Percentiles rank a stretch among this genome's conserved stretches.
phyloP scores from a whole-genome alignment of 176 grass and related monocot genomes.

The Musa acuminata region DNA sequence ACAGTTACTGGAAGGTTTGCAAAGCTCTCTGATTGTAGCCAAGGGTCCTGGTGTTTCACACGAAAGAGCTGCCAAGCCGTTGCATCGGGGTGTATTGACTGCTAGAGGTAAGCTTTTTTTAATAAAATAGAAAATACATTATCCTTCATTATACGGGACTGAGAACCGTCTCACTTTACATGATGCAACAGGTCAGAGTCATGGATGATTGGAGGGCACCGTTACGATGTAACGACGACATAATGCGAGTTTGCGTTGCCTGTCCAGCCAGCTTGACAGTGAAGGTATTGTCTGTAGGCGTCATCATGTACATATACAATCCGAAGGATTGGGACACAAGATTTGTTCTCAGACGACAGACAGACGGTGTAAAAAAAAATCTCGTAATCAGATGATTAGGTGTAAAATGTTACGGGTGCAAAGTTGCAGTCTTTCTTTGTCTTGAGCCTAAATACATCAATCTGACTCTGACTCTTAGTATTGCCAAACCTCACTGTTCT shows the following conservation, averaged over 20 bases:
- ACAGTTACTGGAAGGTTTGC: conserved; percentile 87
- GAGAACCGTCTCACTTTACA: conserved; percentile 14
- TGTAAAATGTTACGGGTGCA: conserved; percentile 66
- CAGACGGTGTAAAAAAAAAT: conserved; percentile 48
- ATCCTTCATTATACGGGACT: neutral
- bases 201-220: neutral
- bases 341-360: conserved; percentile 11
- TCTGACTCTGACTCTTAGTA: neutral
- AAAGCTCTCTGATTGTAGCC: conserved; percentile 77
- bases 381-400: conserved; percentile 29
- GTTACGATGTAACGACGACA: neutral
- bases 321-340: conserved; percentile 34
- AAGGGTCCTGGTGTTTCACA: conserved; percentile 49
- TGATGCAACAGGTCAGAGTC: conserved; percentile 12
- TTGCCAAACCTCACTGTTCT: neutral
- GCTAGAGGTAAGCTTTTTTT: conserved; percentile 48
- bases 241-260: neutral
- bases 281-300: neutral
- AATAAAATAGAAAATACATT: neutral
- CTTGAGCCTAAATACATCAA: neutral
- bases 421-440: conserved; percentile 33
- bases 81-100: conserved; percentile 32
- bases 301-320: conserved; percentile 22
- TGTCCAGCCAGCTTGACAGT: neutral
- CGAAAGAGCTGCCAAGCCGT: conserved; percentile 56